Evolutionary conservation across 148 eudicot genomes (phyloP).

Genomic region (Spergularia bocconei): DNA sequence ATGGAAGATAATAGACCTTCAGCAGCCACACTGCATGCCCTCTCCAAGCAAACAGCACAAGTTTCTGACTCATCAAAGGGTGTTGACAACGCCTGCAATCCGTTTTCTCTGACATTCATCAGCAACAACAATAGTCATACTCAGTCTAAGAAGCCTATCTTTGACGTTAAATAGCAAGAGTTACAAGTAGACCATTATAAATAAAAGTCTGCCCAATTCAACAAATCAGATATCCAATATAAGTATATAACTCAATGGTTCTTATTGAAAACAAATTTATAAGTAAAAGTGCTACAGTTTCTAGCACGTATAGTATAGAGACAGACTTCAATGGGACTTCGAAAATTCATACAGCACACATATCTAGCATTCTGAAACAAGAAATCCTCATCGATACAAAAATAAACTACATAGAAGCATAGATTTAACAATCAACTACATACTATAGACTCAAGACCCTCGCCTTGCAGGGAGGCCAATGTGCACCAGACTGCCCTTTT

Average conservation of each 20-base stretch:
- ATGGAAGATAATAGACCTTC: constrained; percentile 52
- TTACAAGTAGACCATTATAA: background rate
- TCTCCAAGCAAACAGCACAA: constrained; percentile 96
- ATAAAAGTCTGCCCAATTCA: background rate
- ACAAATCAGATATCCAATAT: background rate
- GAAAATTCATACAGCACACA: background rate
- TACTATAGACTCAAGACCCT: too few relatives aligned
- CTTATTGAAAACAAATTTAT: background rate
- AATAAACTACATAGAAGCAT: background rate
- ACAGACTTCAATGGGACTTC: background rate
- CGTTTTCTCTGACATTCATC: constrained; percentile 57
- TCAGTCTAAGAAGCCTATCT: background rate
- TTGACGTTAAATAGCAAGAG: background rate
- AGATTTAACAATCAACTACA: too few relatives aligned
- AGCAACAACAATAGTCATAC: background rate
- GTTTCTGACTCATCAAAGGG: constrained; percentile 68
- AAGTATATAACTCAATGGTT: background rate
- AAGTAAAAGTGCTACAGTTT: background rate
- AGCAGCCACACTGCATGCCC: constrained; percentile 88
- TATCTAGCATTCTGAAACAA: background rate
- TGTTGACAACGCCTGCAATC: constrained; percentile 57
- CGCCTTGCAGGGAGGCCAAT: too few relatives aligned
- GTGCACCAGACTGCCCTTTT: too few relatives aligned
- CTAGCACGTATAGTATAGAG: background rate
- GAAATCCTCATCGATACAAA: background rate